Evolutionary conservation across 1,139 yeast genomes (phyloP).

Genomic region (Magnusiomyces starmeri): DNA sequence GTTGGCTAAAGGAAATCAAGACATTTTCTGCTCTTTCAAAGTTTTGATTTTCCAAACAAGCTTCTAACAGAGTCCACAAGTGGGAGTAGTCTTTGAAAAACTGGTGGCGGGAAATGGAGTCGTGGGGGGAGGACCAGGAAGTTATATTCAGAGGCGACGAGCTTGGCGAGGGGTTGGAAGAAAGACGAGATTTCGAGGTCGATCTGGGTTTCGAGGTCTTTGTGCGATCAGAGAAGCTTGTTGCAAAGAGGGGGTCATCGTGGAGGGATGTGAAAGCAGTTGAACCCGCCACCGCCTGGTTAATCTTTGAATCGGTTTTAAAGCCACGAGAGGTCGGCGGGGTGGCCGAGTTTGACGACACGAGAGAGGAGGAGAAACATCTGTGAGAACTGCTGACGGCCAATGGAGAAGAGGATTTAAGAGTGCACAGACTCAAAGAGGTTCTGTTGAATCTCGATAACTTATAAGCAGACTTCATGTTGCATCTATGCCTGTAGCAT

Average conservation of each 20-base stretch:
- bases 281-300: conserved; percentile 1
- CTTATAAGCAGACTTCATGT: too few species aligned
- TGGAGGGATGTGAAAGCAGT: background rate
- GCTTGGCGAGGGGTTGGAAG: conserved; percentile 27
- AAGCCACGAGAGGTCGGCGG: background rate
- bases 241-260: background rate
- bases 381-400: too few species aligned
- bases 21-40: conserved; percentile 66
- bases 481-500: background rate
- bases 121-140: conserved; percentile 34
- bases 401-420: too few species aligned
- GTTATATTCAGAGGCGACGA: conserved; percentile 7
- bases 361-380: background rate
- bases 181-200: conserved; percentile 16
- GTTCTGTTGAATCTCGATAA: too few species aligned
- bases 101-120: conserved; percentile 27
- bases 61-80: conserved; percentile 72
- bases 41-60: conserved; percentile 63
- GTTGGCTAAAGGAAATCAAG: conserved; percentile 48
- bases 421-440: too few species aligned
- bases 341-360: background rate
- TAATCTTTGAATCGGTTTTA: conserved; percentile 1
- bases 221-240: background rate
- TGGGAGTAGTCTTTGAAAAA: conserved; percentile 48
- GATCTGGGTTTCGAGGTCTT: background rate